Evolutionary conservation across 805 yeast species (phyloP).

Genomic region (Candida glaebosa): DNA sequence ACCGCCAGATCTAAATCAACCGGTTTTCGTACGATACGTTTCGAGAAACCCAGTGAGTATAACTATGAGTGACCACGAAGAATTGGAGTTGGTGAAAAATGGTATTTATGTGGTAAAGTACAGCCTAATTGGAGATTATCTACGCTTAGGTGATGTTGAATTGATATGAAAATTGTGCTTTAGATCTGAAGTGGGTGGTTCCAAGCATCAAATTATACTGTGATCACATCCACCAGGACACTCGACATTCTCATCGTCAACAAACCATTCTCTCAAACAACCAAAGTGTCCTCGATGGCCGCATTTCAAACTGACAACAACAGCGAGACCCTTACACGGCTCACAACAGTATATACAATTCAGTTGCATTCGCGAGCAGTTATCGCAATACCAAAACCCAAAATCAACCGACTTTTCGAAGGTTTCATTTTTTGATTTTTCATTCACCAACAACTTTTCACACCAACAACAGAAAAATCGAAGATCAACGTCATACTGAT

Average conservation of each 20-base stretch:
- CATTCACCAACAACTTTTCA: slow-evolving; percentile 56
- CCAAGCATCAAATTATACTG: not conserved
- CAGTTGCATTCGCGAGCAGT: slow-evolving; percentile 56
- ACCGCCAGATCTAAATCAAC: slow-evolving; percentile 68
- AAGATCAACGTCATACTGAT: slow-evolving; percentile 33
- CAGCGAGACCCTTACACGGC: slow-evolving; percentile 69
- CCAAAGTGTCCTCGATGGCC: slow-evolving; percentile 87
- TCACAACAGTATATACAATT: slow-evolving; percentile 77
- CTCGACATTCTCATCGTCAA: slow-evolving; percentile 55
- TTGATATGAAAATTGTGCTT: slow-evolving; percentile 25
- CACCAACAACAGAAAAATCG: slow-evolving; percentile 61
- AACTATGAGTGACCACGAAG: slow-evolving; percentile 38
- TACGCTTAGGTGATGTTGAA: slow-evolving; percentile 35
- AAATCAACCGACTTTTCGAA: slow-evolving; percentile 25
- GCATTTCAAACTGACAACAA: slow-evolving; percentile 58
- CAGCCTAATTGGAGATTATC: slow-evolving; percentile 32
- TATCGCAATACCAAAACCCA: slow-evolving; percentile 86
- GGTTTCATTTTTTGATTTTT: slow-evolving; percentile 42
- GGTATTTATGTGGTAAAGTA: slow-evolving; percentile 77
- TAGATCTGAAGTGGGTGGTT: not conserved
- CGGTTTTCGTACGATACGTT: slow-evolving; percentile 68
- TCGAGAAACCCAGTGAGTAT: slow-evolving; percentile 24
- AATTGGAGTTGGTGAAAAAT: slow-evolving; percentile 53
- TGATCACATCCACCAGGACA: slow-evolving; percentile 80
- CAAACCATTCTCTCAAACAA: slow-evolving; percentile 77